Base-by-base conservation (phyloP, 1,284 basidiomycete genomes). In the Lignosus rhinocerotis region DNA sequence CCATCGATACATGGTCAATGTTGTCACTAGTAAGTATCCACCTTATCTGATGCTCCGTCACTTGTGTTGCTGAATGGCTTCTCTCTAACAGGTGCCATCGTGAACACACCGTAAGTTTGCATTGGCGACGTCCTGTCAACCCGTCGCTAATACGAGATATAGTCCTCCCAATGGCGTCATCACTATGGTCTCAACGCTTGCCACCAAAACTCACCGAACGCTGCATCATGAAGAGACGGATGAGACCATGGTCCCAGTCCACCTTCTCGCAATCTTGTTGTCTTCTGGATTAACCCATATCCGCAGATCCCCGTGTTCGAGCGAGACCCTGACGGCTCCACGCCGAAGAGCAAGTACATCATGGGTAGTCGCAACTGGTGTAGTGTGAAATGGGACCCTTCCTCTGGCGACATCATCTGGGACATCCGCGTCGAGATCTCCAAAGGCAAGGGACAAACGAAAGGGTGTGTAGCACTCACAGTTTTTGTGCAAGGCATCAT, bases 331-430 rank as follows among this genome's bases (percentile, higher is more conserved):
- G 83, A 93, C 61, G 96, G 92, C 0, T 79, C 82, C 43, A 58
- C 77, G 12, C 78, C 70, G 2, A 88, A 88, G 69, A 86, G 88
- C 65, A 92, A 88, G 69, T 86, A 80, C 68, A 88, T 96, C 56
- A 94, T 94, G 83, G 91, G 92, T 1, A 80, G 86, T 50, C 83
- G 96, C 43, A 99, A 99, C 73, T 99, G 94, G 86, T 91, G 93
- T 66, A 80, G 82, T n/a, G 85, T 92, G 6, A 77, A 83, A 33
- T 90, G 84, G 75, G 82, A 91, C 43, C 68, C 73, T 4, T 52
- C 66, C 1, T 81, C 82, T 1, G 88, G 88, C 0, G 89, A 92
- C 16, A 71, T 98, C 53, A 73, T 85, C n/a, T 98, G 95, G 64
- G 91, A 95, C 66, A 84, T 98, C 64, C 84, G 92, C 2, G 86